A percentile compares a stretch with the other conserved stretches of the same genome.
Conservation (phyloP, 2,329 filamentous ascomycete species). For the Exutisphaerella laricina region DNA sequence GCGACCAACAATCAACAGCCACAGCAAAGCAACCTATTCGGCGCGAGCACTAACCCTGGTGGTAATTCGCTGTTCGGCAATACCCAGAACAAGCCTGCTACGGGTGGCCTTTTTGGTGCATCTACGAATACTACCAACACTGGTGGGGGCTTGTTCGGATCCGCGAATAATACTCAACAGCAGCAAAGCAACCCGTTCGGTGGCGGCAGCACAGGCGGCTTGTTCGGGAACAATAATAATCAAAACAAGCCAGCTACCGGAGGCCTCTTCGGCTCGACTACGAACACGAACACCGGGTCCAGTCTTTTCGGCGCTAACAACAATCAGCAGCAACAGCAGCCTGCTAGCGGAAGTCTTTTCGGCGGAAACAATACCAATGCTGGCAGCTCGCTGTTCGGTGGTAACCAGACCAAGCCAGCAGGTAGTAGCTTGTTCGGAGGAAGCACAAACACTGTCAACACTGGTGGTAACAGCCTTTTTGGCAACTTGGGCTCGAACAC, state of each 20-base stretch:
- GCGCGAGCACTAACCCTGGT: slow-evolving; percentile 35
- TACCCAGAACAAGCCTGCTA: slow-evolving; percentile 25
- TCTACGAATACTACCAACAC: slow-evolving; percentile 16
- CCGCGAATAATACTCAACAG: slow-evolving; percentile 22
- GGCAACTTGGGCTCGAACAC: slow-evolving; percentile 31
- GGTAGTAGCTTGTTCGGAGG: slow-evolving; percentile 40
- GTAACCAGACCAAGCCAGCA: slow-evolving; percentile 40
- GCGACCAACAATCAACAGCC: slow-evolving; percentile 23
- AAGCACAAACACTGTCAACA: slow-evolving; percentile 30
- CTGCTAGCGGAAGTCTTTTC: slow-evolving; percentile 35
- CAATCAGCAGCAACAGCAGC: slow-evolving; percentile 25
- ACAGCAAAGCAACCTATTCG: slow-evolving; percentile 31
- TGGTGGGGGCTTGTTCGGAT: slow-evolving; percentile 23
- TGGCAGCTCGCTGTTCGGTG: slow-evolving; percentile 25
- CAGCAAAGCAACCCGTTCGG: slow-evolving; percentile 6
- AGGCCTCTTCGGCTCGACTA: slow-evolving; percentile 36
- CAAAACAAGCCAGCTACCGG: slow-evolving; percentile 32
- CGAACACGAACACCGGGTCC: slow-evolving; percentile 22
- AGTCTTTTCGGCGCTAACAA: slow-evolving; percentile 36
- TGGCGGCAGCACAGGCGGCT: slow-evolving; percentile 28
- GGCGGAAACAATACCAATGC: slow-evolving; percentile 32
- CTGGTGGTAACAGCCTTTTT: slow-evolving; percentile 29
- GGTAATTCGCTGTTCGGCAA: slow-evolving; percentile 37
- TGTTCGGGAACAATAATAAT: slow-evolving; percentile 38
- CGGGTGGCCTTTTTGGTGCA: slow-evolving; percentile 28